phyloP scores from a whole-genome alignment of 2,329 filamentous ascomycete genomes.

The Cercospora nicotianae region DNA sequence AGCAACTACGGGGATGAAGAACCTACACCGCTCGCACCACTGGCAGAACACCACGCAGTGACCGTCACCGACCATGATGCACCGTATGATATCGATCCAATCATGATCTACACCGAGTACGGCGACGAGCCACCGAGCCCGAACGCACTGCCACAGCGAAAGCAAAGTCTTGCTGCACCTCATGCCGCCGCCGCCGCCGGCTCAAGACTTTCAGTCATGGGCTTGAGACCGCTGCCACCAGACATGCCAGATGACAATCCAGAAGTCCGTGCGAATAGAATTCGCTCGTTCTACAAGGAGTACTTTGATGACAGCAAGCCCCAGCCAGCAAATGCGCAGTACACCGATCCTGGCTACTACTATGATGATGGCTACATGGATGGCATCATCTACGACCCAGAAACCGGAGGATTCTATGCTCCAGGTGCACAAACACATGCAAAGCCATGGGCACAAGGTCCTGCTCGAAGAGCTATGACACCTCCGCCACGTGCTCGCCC shows the following conservation, averaged over 20 bases:
- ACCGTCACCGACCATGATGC: constrained; percentile 29
- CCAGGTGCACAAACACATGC: constrained; percentile 37
- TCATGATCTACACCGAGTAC: constrained; percentile 30
- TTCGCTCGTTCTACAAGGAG: constrained; percentile 98
- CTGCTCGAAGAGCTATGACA: constrained; percentile 90
- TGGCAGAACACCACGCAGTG: constrained; percentile 16
- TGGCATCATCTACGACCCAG: constrained; percentile 56
- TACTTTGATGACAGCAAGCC: constrained; percentile 87
- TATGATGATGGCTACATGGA: constrained; percentile 76
- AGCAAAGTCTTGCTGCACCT: constrained; percentile 22
- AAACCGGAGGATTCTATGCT: constrained; percentile 64
- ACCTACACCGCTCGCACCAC: constrained; percentile 15
- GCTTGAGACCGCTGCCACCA: constrained; percentile 80
- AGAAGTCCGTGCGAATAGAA: constrained; percentile 90
- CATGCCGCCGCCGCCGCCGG: constrained; percentile 13
- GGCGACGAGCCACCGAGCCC: constrained; percentile 25
- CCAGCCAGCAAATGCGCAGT: constrained; percentile 37
- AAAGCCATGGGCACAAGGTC: constrained; percentile 75
- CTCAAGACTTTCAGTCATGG: constrained; percentile 55
- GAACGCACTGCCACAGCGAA: constrained; percentile 22
- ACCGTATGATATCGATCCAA: constrained; percentile 32
- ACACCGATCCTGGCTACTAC: constrained; percentile 45
- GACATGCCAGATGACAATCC: constrained; percentile 86
- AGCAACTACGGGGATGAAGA: constrained; percentile 35
- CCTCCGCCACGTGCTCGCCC: constrained; percentile 72